Evolutionary conservation across 2,329 filamentous ascomycete genomes (phyloP).

Genomic region (Chrysoporthe deuterocubensis): DNA sequence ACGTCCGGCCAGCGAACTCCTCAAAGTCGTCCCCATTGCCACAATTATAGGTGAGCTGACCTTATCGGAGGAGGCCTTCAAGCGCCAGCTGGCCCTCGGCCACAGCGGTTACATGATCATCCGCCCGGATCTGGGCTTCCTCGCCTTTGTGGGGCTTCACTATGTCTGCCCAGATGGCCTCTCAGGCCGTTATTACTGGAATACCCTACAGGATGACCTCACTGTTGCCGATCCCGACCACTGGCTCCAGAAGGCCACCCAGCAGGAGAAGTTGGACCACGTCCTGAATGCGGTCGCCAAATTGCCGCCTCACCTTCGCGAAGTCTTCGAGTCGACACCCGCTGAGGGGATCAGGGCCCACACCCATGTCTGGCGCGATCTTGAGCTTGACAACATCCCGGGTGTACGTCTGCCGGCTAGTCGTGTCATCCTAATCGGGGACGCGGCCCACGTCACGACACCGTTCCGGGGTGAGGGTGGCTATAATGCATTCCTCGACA

Average conservation of each 20-base stretch:
- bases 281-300: not conserved
- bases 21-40: slow-evolving; percentile 25
- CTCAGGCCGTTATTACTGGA: slow-evolving; percentile 36
- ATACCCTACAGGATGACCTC: slow-evolving; percentile 24
- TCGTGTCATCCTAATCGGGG: slow-evolving; percentile 11
- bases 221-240: slow-evolving; percentile 5
- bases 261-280: slow-evolving; percentile 4
- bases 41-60: slow-evolving; percentile 33
- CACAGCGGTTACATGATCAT: slow-evolving; percentile 33
- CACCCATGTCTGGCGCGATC: not conserved
- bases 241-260: slow-evolving; percentile 5
- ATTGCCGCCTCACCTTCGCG: not conserved
- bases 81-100: slow-evolving; percentile 35
- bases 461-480: slow-evolving; percentile 11
- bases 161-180: slow-evolving; percentile 30
- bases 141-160: slow-evolving; percentile 34
- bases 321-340: not conserved
- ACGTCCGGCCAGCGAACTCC: not conserved
- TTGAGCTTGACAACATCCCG: slow-evolving; percentile 2
- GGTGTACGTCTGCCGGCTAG: not conserved
- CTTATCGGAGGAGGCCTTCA: slow-evolving; percentile 33
- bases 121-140: slow-evolving; percentile 14
- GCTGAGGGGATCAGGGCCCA: not conserved
- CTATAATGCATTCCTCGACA: not conserved
- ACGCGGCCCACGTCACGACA: slow-evolving; percentile 11